Evolutionary conservation across 805 yeast genomes (phyloP).

Genomic region (Ogataea pini): DNA sequence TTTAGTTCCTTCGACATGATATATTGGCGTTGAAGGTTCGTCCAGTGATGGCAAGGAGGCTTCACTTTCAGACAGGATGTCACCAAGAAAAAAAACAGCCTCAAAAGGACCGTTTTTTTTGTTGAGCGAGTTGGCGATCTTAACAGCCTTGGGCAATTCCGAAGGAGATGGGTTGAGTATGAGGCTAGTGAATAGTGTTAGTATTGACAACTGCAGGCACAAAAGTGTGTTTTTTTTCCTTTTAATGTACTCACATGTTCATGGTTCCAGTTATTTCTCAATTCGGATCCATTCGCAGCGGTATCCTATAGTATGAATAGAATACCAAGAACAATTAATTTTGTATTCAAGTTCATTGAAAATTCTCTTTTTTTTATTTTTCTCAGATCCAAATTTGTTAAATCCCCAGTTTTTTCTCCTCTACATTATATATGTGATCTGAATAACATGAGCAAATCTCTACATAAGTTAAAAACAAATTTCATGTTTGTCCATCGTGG

Average conservation of each 20-base stretch:
- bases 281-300: no score
- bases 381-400: no score
- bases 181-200: conserved; percentile 26
- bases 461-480: conserved; percentile 2
- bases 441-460: conserved; percentile 1
- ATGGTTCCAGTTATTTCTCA: neutral
- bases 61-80: conserved; percentile 29
- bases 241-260: conserved; percentile 3
- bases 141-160: conserved; percentile 44
- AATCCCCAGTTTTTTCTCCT: neutral
- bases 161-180: conserved; percentile 48
- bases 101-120: conserved; percentile 68
- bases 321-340: no score
- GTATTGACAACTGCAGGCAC: no score
- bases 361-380: neutral
- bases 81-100: conserved; percentile 54
- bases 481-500: neutral
- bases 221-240: no score
- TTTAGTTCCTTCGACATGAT: conserved; percentile 28
- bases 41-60: conserved; percentile 9
- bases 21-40: conserved; percentile 26
- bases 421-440: no score
- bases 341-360: no score
- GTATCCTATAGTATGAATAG: no score
- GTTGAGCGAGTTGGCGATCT: conserved; percentile 49